Evolutionary conservation across 306 rosid species (phyloP), one percentile per base, ranked within the genome.

Genomic region (Erythrophleum fordii): DNA sequence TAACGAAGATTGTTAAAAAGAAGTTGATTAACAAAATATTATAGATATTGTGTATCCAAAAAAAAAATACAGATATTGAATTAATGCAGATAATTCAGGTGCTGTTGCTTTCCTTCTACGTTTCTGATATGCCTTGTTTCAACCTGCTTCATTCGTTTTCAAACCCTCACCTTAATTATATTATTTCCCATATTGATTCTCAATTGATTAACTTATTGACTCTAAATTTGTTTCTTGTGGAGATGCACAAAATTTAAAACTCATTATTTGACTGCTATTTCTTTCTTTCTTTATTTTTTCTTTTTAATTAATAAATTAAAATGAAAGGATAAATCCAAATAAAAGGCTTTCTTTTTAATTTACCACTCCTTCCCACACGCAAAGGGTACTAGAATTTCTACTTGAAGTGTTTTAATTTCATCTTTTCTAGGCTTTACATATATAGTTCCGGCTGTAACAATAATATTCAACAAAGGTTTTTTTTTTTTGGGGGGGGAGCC

Each of bases 321-420:
- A 52, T 13, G 25, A 41, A 73, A 25, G 17, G 58, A 75, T 44
- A 76, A 44, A 61, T 11, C n/a, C 75, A 75, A 41, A 60, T 67
- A 65, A 28, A 34, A 52, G 12, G 25, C 58, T 80, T 62, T 44
- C 31, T 29, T 29, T 74, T 41, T 52, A 0, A 66, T 51, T 20
- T 74, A 23, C 84, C 70, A n/a, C 11, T 52, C 22, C 59, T n/a
- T n/a, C n/a, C n/a, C 25, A 52, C 59, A 81, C 81, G 84, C 76
- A 66, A 81, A 28, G 70, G 61, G 66, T 71, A 59, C 37, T 52
- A 16, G 0, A 41, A 65, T 64, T 73, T 58, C 34, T 20, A 46
- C 12, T 60, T 45, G 34, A 1, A 31, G 4, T 31, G 4, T 31
- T 31, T 31, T 31, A n/a, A n/a, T n/a, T n/a, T 31, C 34, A 1